Evolutionary conservation across 2,329 filamentous ascomycete genomes (phyloP).

Genomic region (Talaromyces sp.): DNA sequence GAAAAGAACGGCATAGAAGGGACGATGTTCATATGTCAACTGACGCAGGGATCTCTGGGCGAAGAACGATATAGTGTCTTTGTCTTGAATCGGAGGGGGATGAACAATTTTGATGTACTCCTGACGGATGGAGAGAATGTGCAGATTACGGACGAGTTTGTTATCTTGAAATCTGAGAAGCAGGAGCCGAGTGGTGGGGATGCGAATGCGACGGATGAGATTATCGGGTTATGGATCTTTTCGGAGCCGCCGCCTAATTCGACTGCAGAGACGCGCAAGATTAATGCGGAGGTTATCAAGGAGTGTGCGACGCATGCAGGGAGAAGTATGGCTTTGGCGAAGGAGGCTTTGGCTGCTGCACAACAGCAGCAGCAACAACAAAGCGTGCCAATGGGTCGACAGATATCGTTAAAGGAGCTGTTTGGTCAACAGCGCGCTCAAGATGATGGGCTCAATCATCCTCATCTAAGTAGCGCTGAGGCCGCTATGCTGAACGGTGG

Average conservation of each 20-base stretch:
- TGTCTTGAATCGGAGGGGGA: constrained; percentile 65
- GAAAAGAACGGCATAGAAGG: constrained; percentile 83
- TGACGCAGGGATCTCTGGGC: constrained; percentile 40
- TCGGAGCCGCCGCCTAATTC: constrained; percentile 53
- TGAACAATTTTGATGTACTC: constrained; percentile 66
- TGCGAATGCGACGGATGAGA: constrained; percentile 28
- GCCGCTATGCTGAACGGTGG: constrained; percentile 15
- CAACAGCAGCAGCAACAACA: constrained; percentile 30
- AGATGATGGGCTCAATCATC: constrained; percentile 49
- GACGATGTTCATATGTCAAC: constrained; percentile 77
- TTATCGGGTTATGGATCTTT: constrained; percentile 62
- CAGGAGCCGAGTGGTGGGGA: background rate
- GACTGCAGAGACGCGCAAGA: constrained; percentile 47
- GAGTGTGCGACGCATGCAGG: constrained; percentile 52
- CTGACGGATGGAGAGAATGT: constrained; percentile 55
- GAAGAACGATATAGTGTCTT: constrained; percentile 56
- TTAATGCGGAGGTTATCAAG: constrained; percentile 51
- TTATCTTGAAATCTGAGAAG: constrained; percentile 52
- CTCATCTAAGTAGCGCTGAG: constrained; percentile 28
- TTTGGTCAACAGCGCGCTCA: constrained; percentile 52
- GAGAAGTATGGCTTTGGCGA: constrained; percentile 43
- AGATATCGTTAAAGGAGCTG: constrained; percentile 49
- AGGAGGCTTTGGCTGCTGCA: constrained; percentile 33
- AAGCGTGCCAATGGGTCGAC: constrained; percentile 48
- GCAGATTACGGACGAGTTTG: constrained; percentile 59